phyloP scores from a whole-genome alignment of 345 rosid genomes.

The Euclidium syriacum region DNA sequence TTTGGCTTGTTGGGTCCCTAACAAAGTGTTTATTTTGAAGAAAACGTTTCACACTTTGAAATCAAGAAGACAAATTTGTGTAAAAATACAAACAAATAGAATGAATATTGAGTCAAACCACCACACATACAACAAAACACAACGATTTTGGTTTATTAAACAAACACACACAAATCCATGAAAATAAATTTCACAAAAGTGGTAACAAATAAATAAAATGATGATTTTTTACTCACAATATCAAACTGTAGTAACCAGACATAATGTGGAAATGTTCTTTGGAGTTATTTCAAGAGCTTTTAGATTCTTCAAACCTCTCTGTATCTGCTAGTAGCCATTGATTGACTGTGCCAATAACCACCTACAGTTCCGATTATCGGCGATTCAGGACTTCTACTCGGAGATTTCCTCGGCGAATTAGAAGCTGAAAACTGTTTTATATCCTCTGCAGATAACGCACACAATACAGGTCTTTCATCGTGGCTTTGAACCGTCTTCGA shows the following conservation, averaged over 20 bases:
- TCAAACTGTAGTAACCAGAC: neutral
- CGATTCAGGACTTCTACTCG: conserved; percentile 70
- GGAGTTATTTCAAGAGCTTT: conserved; percentile 5
- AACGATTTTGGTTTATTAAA: neutral
- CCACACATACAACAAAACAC: neutral
- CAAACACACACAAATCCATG: neutral
- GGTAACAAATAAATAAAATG: neutral
- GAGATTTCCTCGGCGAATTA: conserved; percentile 69
- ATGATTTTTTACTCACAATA: neutral
- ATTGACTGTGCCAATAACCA: conserved; percentile 58
- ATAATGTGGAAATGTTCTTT: neutral
- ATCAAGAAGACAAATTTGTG: neutral
- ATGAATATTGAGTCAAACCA: neutral
- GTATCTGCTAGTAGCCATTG: conserved; percentile 41
- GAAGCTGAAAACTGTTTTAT: conserved; percentile 69
- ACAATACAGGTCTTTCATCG: conserved; percentile 81
- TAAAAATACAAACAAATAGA: neutral
- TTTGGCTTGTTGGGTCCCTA: too few species aligned
- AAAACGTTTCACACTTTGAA: too few species aligned
- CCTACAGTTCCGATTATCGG: conserved; percentile 84
- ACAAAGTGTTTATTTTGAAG: too few species aligned
- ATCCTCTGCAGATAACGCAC: conserved; percentile 76
- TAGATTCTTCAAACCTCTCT: conserved; percentile 54
- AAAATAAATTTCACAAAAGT: neutral
- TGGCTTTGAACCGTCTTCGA: conserved; percentile 47